A percentile compares a stretch with the other conserved stretches of the same genome.
phyloP scores from a whole-genome alignment of 495 filamentous ascomycete genomes.

The Xylaria flabelliformis region DNA sequence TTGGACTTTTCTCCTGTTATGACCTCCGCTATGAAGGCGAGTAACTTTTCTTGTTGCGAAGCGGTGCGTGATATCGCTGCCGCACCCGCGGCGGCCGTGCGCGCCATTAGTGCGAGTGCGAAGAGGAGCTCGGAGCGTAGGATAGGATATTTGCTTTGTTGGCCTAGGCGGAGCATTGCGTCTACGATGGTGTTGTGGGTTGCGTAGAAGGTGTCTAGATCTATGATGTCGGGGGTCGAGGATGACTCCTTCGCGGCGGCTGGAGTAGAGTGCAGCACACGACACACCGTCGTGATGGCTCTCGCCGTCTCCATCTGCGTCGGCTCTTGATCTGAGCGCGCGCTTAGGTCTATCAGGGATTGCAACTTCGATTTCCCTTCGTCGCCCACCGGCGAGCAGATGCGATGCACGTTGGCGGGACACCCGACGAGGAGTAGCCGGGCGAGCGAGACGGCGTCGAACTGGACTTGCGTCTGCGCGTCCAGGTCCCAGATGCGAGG shows the following conservation, averaged over 20 bases:
- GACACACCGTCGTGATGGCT: slow-evolving; percentile 67
- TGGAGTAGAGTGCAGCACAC: slow-evolving; percentile 54
- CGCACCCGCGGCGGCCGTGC: slow-evolving; percentile 55
- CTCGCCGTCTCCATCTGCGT: slow-evolving; percentile 79
- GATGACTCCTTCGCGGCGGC: slow-evolving; percentile 13
- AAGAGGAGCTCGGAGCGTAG: slow-evolving; percentile 78
- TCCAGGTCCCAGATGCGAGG: slow-evolving; percentile 67
- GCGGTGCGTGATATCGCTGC: slow-evolving; percentile 57
- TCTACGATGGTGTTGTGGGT: slow-evolving; percentile 57
- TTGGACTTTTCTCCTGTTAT: slow-evolving; percentile 46
- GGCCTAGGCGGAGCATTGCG: slow-evolving; percentile 66
- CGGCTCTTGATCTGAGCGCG: slow-evolving; percentile 65
- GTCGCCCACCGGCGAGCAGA: slow-evolving; percentile 52
- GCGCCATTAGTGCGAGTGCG: slow-evolving; percentile 73
- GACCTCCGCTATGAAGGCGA: slow-evolving; percentile 55
- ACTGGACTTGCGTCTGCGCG: slow-evolving; percentile 71
- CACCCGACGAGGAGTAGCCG: slow-evolving; percentile 70
- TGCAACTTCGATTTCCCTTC: slow-evolving; percentile 58
- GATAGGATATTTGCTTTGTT: slow-evolving; percentile 71
- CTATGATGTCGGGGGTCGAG: background rate
- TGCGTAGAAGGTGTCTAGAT: slow-evolving; percentile 57
- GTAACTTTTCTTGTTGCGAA: slow-evolving; percentile 49
- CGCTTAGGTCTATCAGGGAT: slow-evolving; percentile 63
- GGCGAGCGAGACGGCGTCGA: slow-evolving; percentile 69
- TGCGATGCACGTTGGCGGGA: slow-evolving; percentile 58